phyloP scores from a whole-genome alignment of 2,329 filamentous ascomycete genomes.

The Aspergillus ibericus region DNA sequence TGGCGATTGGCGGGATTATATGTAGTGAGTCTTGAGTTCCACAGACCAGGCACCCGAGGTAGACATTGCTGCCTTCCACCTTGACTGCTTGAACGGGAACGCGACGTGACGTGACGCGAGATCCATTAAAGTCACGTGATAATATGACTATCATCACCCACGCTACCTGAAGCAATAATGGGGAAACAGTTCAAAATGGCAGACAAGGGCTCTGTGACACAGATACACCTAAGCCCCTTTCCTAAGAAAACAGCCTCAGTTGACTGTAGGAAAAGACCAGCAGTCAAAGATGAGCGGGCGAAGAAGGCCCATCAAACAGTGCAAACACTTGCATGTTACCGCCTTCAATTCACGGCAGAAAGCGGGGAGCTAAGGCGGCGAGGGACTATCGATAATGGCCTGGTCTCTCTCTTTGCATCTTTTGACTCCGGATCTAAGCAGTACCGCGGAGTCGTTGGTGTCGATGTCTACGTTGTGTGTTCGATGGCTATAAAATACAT shows the following conservation, averaged over 20 bases:
- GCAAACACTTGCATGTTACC: conserved; percentile 16
- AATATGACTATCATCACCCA: not conserved
- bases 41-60: conserved; percentile 1
- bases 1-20: not conserved
- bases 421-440: not conserved
- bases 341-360: conserved; percentile 28
- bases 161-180: not conserved
- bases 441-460: not conserved
- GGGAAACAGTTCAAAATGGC: too few species aligned
- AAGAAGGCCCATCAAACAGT: not conserved
- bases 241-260: not conserved
- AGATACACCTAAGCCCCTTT: not conserved
- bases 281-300: not conserved
- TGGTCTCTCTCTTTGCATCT: not conserved
- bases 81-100: conserved; percentile 2
- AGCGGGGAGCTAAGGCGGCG: conserved; percentile 15
- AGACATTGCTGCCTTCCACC: conserved; percentile 5
- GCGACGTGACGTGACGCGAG: conserved; percentile 26
- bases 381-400: conserved; percentile 6
- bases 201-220: too few species aligned
- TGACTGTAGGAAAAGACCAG: not conserved
- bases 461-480: not conserved
- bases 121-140: conserved; percentile 20
- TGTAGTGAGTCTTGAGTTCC: not conserved
- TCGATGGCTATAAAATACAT: conserved; percentile 1